Evolutionary conservation across 495 filamentous ascomycete species (phyloP), one percentile per base, ranked within the genome.

Genomic region (Bacidia rubella): DNA sequence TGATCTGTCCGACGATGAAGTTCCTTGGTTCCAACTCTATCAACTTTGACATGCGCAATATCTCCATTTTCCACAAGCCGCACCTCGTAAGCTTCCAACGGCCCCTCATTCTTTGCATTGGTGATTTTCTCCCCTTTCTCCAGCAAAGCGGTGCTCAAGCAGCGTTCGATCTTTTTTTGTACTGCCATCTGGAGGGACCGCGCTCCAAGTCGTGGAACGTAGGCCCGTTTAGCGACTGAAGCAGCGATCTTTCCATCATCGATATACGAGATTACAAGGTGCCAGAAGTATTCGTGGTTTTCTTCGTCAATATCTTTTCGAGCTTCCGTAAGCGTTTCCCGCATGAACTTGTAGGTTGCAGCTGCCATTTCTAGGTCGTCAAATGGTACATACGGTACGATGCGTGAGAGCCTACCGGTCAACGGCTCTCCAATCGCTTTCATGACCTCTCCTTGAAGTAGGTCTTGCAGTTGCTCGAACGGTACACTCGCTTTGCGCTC

Each of bases 281-380:
- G 54, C 2, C 54, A 9, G n/a, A 38, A 25, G 7, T 59, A 51
- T 0, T 47, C 10, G 0, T 55, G 54, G 7, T 9, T 15, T 3
- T 24, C 12, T 11, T 42, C 27, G n/a, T 52, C 19, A 19, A 59
- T 55, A 11, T 53, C 50, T 1, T 50, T 32, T n/a, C 57, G 57
- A 2, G 43, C 40, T n/a, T 41, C 44, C 2, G 25, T 44, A 22
- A 48, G 43, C 0, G 52, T 32, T 25, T 51, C 19, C 29, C 49
- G 54, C 54, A 62, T 62, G 48, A 57, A 62, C 32, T 59, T 59
- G 29, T 59, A 57, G 2, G 53, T 29, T 15, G 43, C 43, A 22
- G 57, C 47, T 2, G 59, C 59, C 11, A 40, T 52, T 43, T 61
- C 59, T 12, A 35, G 24, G 3, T 42, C 19, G 11, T 46, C 27